phyloP scores from a whole-genome alignment of 305 asterid genomes.

The Solanum chacoense region DNA sequence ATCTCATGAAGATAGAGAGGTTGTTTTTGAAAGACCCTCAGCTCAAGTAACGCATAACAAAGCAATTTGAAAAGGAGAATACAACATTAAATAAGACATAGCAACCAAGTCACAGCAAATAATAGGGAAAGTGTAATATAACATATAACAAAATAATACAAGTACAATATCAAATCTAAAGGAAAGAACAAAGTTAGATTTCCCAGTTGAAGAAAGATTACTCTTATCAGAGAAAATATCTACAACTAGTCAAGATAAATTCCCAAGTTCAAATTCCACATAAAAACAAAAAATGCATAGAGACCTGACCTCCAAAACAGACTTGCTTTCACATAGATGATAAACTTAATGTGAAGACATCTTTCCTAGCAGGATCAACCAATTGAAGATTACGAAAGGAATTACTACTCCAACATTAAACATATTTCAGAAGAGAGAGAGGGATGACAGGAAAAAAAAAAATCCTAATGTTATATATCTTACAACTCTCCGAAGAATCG shows the following conservation, averaged over 20 bases:
- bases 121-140: neutral
- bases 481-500: conserved; percentile 97
- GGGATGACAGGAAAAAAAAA: neutral
- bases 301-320: neutral
- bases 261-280: neutral
- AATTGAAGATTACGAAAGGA: neutral
- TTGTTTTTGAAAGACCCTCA: neutral
- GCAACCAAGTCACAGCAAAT: neutral
- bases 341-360: neutral
- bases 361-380: neutral
- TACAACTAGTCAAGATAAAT: neutral
- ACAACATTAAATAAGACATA: neutral
- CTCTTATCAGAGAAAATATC: neutral
- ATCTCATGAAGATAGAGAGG: neutral
- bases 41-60: neutral
- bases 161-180: neutral
- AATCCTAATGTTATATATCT: conserved; percentile 10
- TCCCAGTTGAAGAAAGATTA: neutral
- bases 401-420: neutral
- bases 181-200: neutral
- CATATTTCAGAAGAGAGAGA: neutral
- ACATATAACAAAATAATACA: neutral
- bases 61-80: neutral
- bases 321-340: neutral
- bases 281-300: neutral